phyloP scores from a whole-genome alignment of 495 filamentous ascomycete genomes.

The Aspergillus sclerotioniger region DNA sequence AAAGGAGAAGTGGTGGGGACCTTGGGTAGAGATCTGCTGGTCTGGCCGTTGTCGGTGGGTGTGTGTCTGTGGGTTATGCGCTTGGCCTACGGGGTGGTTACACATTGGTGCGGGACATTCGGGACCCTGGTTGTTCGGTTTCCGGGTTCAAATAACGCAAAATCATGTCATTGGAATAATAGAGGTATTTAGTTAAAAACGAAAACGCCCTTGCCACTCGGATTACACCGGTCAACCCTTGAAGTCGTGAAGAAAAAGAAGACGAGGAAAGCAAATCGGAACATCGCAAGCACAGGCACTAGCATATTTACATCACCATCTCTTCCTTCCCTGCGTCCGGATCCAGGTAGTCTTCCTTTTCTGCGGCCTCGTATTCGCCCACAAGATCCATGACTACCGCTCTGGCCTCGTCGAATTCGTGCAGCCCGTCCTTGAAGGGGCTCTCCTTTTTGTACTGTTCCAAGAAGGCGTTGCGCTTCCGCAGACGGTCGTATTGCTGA shows the following conservation, averaged over 20 bases:
- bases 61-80: too few species aligned
- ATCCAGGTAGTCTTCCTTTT: slow-evolving; percentile 82
- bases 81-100: too few species aligned
- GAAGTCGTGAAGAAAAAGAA: slow-evolving; percentile 16
- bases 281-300: slow-evolving; percentile 7
- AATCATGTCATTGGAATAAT: slow-evolving; percentile 12
- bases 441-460: slow-evolving; percentile 94
- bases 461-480: slow-evolving; percentile 94
- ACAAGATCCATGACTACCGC: slow-evolving; percentile 87
- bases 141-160: slow-evolving; percentile 2
- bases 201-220: slow-evolving; percentile 20
- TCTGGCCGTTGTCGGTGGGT: too few species aligned
- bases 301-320: slow-evolving; percentile 25
- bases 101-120: too few species aligned
- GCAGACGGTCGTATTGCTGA: slow-evolving; percentile 82
- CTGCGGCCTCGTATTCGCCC: slow-evolving; percentile 92
- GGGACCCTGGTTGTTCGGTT: slow-evolving; percentile 4
- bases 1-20: too few species aligned
- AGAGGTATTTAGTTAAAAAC: slow-evolving; percentile 6
- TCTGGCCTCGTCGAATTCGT: slow-evolving; percentile 91
- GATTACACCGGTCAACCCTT: slow-evolving; percentile 18
- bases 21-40: too few species aligned
- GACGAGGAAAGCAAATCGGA: slow-evolving; percentile 9
- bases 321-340: slow-evolving; percentile 57
- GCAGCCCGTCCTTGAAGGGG: slow-evolving; percentile 84